Evolutionary conservation across 805 yeast species (phyloP).

Genomic region (Myxozyma kluyveri): DNA sequence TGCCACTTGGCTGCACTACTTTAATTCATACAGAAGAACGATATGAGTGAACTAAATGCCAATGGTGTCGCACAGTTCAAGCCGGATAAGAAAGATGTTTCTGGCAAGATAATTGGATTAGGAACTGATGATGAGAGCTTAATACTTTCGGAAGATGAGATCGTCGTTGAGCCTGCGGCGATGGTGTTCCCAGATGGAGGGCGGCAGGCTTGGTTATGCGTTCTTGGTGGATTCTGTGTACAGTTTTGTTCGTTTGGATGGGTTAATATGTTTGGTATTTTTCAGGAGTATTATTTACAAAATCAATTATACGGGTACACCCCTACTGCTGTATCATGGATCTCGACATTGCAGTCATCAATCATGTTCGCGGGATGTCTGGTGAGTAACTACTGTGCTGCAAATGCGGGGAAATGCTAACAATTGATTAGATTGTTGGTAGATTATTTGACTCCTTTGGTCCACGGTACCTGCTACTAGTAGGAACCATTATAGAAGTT

Average conservation of each 20-base stretch:
- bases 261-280: conserved; percentile 32
- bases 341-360: conserved; percentile 37
- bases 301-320: conserved; percentile 30
- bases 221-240: conserved; percentile 57
- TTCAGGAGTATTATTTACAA: conserved; percentile 34
- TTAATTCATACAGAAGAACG: neutral
- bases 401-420: neutral
- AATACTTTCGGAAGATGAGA: neutral
- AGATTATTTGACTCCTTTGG: conserved; percentile 29
- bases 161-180: neutral
- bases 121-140: no score
- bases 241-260: conserved; percentile 60
- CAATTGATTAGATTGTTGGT: conserved; percentile 14
- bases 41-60: neutral
- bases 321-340: conserved; percentile 38
- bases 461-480: conserved; percentile 22
- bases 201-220: conserved; percentile 53
- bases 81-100: no score
- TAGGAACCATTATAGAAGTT: conserved; percentile 32
- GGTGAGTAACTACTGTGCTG: conserved; percentile 29
- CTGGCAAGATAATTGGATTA: no score
- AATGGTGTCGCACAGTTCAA: no score
- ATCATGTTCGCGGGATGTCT: conserved; percentile 32
- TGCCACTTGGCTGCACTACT: neutral
- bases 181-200: conserved; percentile 51